Percentiles rank a stretch among this genome's conserved stretches.
Evolutionary conservation across 1,284 basidiomycete genomes (phyloP).

Genomic region (Melampsora americana): DNA sequence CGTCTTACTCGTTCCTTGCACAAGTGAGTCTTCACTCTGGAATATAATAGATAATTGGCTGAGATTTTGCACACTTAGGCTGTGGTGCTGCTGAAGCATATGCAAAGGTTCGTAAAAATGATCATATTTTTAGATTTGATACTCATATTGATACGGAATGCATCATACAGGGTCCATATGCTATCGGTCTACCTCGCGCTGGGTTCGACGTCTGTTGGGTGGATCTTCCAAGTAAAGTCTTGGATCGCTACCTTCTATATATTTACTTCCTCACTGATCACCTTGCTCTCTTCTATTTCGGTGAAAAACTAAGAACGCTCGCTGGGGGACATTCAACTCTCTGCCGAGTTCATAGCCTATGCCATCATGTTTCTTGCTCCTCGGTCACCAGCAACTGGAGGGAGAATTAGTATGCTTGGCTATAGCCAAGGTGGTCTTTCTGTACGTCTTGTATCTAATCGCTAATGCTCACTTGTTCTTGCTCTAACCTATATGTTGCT

Average conservation of each 20-base stretch:
- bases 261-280: background rate
- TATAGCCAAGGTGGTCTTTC: slow-evolving; percentile 52
- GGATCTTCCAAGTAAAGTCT: slow-evolving; percentile 48
- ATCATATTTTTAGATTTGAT: background rate
- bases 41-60: background rate
- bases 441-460: slow-evolving; percentile 47
- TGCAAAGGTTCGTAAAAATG: background rate
- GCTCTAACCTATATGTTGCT: background rate
- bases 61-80: background rate
- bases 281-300: background rate
- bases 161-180: slow-evolving; percentile 1
- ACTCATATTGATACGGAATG: background rate
- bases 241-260: background rate
- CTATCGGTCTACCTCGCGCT: slow-evolving; percentile 40
- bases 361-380: slow-evolving; percentile 49
- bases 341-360: slow-evolving; percentile 53
- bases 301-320: background rate
- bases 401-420: slow-evolving; percentile 52
- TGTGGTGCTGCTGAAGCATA: background rate
- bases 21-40: slow-evolving; percentile 1
- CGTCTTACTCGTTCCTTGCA: slow-evolving; percentile 29
- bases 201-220: slow-evolving; percentile 54
- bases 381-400: slow-evolving; percentile 47
- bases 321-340: slow-evolving; percentile 51
- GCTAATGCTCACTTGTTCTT: background rate